Base-by-base conservation (phyloP, 2,329 filamentous ascomycete genomes). In the Aspergillus fructus region DNA sequence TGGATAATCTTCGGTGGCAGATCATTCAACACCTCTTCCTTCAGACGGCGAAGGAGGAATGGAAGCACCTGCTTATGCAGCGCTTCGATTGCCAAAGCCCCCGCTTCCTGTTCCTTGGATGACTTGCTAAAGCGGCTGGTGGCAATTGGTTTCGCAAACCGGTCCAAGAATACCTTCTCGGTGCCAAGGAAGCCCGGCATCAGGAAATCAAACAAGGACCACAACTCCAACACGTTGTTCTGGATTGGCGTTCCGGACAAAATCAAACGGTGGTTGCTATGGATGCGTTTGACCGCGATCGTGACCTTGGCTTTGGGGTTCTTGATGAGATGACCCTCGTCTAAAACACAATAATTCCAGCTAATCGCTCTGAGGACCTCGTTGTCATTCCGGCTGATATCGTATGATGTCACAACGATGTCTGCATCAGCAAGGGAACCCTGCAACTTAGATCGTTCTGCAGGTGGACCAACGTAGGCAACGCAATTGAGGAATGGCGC, bases 291-390 rank as follows among this genome's bases (percentile, higher is more conserved):
- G 64, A 97, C 93, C 0, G 94, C 93, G 59, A 93, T 83, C 0
- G 91, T 96, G 59, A 96, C 94, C 78, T 99, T 99, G 2, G 96
- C 93, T 72, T 94, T 96, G 3, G 94, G 92, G 72, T 99, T 99
- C 81, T 99, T 99, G 81, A 99, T 99, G 62, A 99, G 78, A 78
- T 99, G 94, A 2, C 96, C 94, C 78, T 99, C 94, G 69, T 99
- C 94, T 7, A 99, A 85, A 4, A 99, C 93, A 56, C 94, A 90
- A 71, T 99, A 99, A 72, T 99, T 99, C 92, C 93, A 99, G 64
- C 85, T 94, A 69, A 94, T 85, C 54, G 90, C 86, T 46, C 85
- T 85, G 34, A 99, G 83, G 4, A 93, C 74, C 8, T 97, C 92
- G n/a, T 88, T 86, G 69, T 99, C 94, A 64, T 99, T 99, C 52